phyloP scores from a whole-genome alignment of 108 stramenopile genomes.

The Skeletonema tropicum region DNA sequence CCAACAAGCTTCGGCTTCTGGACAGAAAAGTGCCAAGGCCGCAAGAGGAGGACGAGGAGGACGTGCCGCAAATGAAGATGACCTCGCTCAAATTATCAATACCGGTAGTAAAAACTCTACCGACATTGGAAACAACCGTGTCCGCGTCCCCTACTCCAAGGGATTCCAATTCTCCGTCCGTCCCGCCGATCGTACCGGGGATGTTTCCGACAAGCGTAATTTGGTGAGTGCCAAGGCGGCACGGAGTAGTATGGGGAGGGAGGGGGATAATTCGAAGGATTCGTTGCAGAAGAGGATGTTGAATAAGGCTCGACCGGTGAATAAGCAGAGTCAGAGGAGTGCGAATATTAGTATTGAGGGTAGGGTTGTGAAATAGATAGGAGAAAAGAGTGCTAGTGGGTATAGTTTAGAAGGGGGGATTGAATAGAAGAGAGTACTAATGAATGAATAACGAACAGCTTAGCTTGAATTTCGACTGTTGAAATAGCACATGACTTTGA shows the following conservation, averaged over 20 bases:
- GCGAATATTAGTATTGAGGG: slow-evolving; percentile 90
- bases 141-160: slow-evolving; percentile 83
- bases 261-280: slow-evolving; percentile 51
- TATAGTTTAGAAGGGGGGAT: background rate
- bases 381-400: background rate
- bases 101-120: slow-evolving; percentile 20
- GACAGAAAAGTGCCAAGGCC: slow-evolving; percentile 8
- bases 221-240: slow-evolving; percentile 63
- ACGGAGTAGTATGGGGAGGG: slow-evolving; percentile 30
- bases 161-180: slow-evolving; percentile 86
- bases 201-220: slow-evolving; percentile 51
- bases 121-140: slow-evolving; percentile 73
- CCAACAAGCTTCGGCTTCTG: slow-evolving; percentile 4
- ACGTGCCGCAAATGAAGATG: slow-evolving; percentile 38
- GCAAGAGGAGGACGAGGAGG: background rate
- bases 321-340: slow-evolving; percentile 76
- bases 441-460: background rate
- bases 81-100: slow-evolving; percentile 46
- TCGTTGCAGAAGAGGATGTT: slow-evolving; percentile 73
- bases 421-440: background rate
- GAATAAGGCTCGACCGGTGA: slow-evolving; percentile 71
- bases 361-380: slow-evolving; percentile 58
- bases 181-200: slow-evolving; percentile 59
- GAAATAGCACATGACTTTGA: too few species aligned
- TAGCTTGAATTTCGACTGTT: background rate